Conservation (phyloP, 139 green algal species). For the Dunaliella primolecta region DNA sequence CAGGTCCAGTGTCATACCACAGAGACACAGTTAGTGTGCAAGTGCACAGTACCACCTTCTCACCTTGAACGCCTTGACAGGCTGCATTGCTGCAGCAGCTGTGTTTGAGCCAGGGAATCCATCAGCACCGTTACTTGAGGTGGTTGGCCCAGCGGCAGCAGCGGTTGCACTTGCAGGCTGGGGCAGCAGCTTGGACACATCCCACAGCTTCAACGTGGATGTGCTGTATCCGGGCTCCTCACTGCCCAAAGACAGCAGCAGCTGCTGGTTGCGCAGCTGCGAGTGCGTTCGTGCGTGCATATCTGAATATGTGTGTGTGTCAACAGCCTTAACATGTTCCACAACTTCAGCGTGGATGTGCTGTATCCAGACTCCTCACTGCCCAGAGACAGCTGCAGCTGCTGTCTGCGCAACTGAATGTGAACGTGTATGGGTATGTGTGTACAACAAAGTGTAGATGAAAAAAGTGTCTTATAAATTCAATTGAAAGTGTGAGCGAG, state of each 20-base stretch:
- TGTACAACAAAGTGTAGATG: no score
- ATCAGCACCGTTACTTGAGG: not conserved
- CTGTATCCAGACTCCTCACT: slow-evolving; percentile 53
- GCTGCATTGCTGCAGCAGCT: not conserved
- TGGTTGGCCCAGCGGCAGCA: not conserved
- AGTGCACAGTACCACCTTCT: no score
- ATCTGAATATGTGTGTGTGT: no score
- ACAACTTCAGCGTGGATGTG: slow-evolving; percentile 56
- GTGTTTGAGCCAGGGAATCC: not conserved
- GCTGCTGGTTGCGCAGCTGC: not conserved
- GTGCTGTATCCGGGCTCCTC: slow-evolving; percentile 55
- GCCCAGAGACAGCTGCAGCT: slow-evolving; percentile 46
- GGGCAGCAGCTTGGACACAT: slow-evolving; percentile 10
- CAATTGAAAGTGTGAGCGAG: no score
- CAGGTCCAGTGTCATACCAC: no score
- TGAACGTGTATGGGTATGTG: no score
- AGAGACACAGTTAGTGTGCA: no score
- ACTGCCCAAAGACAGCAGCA: slow-evolving; percentile 47
- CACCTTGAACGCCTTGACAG: not conserved
- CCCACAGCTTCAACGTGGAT: slow-evolving; percentile 59
- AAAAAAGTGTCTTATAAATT: no score
- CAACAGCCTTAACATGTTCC: slow-evolving; percentile 29
- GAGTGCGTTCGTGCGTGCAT: no score
- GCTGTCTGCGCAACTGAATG: not conserved
- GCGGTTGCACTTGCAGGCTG: not conserved